Percentiles rank a stretch among this genome's conserved stretches.
Evolutionary conservation across 78 protist species (phyloP).

Genomic region (Speleostelium caveatum): DNA sequence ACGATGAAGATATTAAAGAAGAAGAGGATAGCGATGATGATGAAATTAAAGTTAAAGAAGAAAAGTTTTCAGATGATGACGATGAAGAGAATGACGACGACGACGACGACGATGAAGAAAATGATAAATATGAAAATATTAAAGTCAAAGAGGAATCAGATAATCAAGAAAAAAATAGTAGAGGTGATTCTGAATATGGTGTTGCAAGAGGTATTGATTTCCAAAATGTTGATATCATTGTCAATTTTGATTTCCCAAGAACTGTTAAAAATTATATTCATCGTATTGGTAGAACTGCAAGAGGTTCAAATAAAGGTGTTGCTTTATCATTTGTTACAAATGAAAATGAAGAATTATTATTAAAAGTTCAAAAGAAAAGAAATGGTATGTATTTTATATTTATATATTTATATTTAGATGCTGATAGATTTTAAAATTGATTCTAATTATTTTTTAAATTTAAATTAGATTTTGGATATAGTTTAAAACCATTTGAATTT

Average conservation of each 20-base stretch:
- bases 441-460: neutral
- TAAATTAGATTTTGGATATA: constrained; percentile 40
- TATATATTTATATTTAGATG: neutral
- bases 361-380: constrained; percentile 30
- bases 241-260: constrained; percentile 91
- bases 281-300: constrained; percentile 91
- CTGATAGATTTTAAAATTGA: neutral
- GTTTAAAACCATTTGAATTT: constrained; percentile 78
- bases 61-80: neutral
- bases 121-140: neutral
- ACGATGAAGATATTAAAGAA: neutral
- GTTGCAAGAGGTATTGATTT: constrained; percentile 93
- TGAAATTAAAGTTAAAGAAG: constrained; percentile 18
- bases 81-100: constrained; percentile 16
- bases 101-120: neutral
- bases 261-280: constrained; percentile 84
- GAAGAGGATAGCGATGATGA: constrained; percentile 29
- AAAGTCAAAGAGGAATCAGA: neutral
- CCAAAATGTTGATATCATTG: constrained; percentile 82
- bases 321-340: constrained; percentile 82
- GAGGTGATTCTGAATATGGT: constrained; percentile 58
- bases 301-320: constrained; percentile 81
- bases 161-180: constrained; percentile 2
- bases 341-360: constrained; percentile 10
- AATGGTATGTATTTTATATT: no score